Conservation (phyloP, 78 protist species). For the Carpediemonas membranifera region DNA sequence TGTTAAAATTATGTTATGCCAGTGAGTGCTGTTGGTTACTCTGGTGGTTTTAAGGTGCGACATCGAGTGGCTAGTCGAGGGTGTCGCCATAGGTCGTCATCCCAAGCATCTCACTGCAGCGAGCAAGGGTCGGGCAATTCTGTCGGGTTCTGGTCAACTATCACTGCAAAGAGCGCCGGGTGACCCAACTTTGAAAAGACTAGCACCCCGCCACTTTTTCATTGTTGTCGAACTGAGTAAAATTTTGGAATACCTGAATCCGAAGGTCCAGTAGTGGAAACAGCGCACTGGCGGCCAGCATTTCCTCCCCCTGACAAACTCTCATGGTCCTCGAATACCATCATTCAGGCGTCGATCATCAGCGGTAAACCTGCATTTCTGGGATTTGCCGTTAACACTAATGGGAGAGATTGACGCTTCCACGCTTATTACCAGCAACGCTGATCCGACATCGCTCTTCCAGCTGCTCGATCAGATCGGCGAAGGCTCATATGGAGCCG, state of each 20-base stretch:
- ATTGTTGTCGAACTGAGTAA: neutral
- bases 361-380: no score
- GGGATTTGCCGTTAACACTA: no score
- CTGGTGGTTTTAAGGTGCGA: no score
- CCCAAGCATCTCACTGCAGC: no score
- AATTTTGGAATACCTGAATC: neutral
- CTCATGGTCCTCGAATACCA: neutral
- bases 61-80: no score
- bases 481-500: no score
- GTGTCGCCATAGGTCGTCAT: no score
- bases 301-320: neutral
- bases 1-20: no score
- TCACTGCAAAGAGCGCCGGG: neutral
- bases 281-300: neutral
- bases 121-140: neutral
- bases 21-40: no score
- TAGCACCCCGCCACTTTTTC: neutral
- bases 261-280: neutral
- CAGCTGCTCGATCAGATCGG: constrained; percentile 2
- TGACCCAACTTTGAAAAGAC: neutral
- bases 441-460: no score
- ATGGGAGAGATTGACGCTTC: no score
- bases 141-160: neutral
- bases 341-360: neutral
- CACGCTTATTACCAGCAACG: no score